Evolutionary conservation across 139 green algal species (phyloP).

Genomic region (Coelastrella sp.): DNA sequence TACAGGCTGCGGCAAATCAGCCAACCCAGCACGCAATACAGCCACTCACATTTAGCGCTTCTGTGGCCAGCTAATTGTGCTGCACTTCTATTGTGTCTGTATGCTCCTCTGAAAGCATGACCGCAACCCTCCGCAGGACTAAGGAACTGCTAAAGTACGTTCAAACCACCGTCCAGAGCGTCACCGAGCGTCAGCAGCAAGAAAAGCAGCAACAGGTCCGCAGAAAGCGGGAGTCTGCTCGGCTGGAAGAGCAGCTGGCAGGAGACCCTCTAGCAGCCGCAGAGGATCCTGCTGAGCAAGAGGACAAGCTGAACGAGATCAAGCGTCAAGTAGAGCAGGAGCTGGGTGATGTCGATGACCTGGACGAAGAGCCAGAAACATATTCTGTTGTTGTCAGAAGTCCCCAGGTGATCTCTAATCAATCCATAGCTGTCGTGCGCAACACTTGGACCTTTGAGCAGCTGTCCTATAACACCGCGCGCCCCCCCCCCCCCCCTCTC

Average conservation of each 20-base stretch:
- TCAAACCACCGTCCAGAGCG: neutral
- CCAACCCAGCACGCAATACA: too few species aligned
- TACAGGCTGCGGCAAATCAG: too few species aligned
- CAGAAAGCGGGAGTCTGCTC: neutral
- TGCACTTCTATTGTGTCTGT: neutral
- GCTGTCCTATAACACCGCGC: too few species aligned
- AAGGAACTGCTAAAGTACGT: neutral
- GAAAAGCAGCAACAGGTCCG: neutral
- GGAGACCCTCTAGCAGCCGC: neutral
- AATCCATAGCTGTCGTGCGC: too few species aligned
- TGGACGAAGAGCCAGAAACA: neutral
- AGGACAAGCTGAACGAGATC: constrained; percentile 16
- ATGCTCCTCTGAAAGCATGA: neutral
- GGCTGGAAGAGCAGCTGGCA: neutral
- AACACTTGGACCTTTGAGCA: too few species aligned
- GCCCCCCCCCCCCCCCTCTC: too few species aligned
- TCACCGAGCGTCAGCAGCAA: neutral
- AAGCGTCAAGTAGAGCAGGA: neutral
- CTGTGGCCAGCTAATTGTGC: neutral
- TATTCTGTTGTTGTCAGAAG: neutral
- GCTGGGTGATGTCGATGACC: neutral
- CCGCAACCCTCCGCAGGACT: neutral
- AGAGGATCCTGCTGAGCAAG: constrained; percentile 9
- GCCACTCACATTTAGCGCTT: neutral
- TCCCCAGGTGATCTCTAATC: neutral